These are phyloP conservation scores for barley (Hordeum vulgare) DNA, from an alignment of 176 grass and related monocot species.

Conservation along the genomic window DNA sequence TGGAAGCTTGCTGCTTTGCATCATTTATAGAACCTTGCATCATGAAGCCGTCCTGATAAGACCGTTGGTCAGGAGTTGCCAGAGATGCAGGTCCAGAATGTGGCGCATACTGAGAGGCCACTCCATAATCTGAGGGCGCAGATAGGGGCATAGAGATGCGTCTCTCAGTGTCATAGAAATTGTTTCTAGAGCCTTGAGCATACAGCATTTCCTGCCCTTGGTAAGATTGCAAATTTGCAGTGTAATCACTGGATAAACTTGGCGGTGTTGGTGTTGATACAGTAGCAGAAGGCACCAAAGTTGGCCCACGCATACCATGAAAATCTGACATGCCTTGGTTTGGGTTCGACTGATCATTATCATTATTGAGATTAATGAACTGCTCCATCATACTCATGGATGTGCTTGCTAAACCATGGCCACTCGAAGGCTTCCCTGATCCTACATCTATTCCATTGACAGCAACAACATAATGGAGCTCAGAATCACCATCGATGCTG, in stretches of 20 bases:
- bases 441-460: slow-evolving; percentile 72
- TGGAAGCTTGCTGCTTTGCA: not conserved
- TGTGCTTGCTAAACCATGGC: slow-evolving; percentile 44
- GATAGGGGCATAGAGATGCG: slow-evolving; percentile 51
- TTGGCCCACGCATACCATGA: slow-evolving; percentile 17
- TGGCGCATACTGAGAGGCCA: slow-evolving; percentile 42
- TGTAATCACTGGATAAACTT: slow-evolving; percentile 33
- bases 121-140: slow-evolving; percentile 53
- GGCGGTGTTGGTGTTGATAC: slow-evolving; percentile 13
- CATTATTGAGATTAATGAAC: slow-evolving; percentile 63
- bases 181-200: slow-evolving; percentile 28
- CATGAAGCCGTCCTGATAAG: slow-evolving; percentile 32
- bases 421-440: slow-evolving; percentile 43
- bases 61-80: slow-evolving; percentile 35
- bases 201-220: slow-evolving; percentile 33
- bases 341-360: slow-evolving; percentile 33
- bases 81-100: slow-evolving; percentile 40
- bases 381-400: slow-evolving; percentile 56
- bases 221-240: slow-evolving; percentile 39
- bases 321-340: slow-evolving; percentile 33
- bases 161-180: slow-evolving; percentile 25
- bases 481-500: slow-evolving; percentile 83
- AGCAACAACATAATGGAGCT: slow-evolving; percentile 86
- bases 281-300: slow-evolving; percentile 21
- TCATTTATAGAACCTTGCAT: slow-evolving; percentile 14